These are phyloP conservation scores for Schizophyllum commune DNA, from an alignment of 1,284 basidiomycete genomes.

Conservation along the genomic window DNA sequence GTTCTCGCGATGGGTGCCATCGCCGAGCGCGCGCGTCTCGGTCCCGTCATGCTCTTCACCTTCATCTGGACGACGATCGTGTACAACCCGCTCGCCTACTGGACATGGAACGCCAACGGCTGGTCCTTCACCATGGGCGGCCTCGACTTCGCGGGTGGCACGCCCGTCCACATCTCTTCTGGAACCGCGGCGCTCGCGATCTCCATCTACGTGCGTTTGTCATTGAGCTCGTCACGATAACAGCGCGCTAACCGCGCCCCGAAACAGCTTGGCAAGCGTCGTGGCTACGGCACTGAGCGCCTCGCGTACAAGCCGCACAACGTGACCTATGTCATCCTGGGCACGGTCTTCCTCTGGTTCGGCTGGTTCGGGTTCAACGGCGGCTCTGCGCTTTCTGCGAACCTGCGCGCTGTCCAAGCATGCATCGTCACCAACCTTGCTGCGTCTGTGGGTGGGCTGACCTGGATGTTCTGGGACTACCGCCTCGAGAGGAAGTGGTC, in stretches of 20 bases:
- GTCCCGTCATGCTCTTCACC: constrained; percentile 82
- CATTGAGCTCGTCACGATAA: background rate
- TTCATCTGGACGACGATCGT: constrained; percentile 95
- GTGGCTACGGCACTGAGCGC: constrained; percentile 89
- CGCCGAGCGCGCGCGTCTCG: constrained; percentile 87
- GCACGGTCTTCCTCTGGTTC: constrained; percentile 94
- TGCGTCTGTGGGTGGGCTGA: constrained; percentile 79
- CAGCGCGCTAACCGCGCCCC: background rate
- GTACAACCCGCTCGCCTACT: constrained; percentile 89
- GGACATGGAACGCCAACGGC: constrained; percentile 91
- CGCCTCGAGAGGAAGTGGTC: constrained; percentile 91
- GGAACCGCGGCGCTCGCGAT: constrained; percentile 91
- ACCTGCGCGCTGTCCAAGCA: constrained; percentile 83
- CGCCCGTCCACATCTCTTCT: constrained; percentile 90
- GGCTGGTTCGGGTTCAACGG: constrained; percentile 96
- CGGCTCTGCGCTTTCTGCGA: constrained; percentile 78
- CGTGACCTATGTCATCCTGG: constrained; percentile 84
- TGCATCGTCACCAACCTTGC: constrained; percentile 92
- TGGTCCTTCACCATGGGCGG: constrained; percentile 80
- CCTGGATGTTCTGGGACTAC: constrained; percentile 97
- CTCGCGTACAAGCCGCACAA: constrained; percentile 88
- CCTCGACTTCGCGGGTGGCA: constrained; percentile 92
- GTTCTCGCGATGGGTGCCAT: constrained; percentile 91
- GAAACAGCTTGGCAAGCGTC: constrained; percentile 65
- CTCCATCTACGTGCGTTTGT: constrained; percentile 53